Evolutionary conservation across 2,329 filamentous ascomycete species (phyloP).

Genomic region (Arthroderma sp.): DNA sequence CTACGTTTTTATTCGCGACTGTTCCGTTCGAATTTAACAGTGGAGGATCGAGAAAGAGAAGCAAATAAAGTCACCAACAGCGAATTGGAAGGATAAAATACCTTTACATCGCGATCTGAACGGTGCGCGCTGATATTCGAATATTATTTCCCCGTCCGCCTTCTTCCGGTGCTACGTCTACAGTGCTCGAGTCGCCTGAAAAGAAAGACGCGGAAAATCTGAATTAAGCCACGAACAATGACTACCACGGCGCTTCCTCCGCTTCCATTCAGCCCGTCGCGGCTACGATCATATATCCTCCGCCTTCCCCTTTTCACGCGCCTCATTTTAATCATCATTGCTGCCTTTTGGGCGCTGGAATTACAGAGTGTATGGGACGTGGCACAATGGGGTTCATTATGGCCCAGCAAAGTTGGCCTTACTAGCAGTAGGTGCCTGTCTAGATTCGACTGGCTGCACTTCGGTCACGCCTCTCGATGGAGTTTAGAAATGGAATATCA

Average conservation of each 20-base stretch:
- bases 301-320: slow-evolving; percentile 84
- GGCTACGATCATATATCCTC: slow-evolving; percentile 67
- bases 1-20: too few relatives aligned
- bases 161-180: too few relatives aligned
- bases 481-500: not conserved
- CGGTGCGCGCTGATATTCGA: too few relatives aligned
- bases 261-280: slow-evolving; percentile 53
- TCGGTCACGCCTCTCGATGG: not conserved
- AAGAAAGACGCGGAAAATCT: too few relatives aligned
- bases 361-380: slow-evolving; percentile 60
- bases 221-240: too few relatives aligned
- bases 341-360: slow-evolving; percentile 55
- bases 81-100: too few relatives aligned
- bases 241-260: slow-evolving; percentile 24
- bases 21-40: too few relatives aligned
- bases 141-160: too few relatives aligned
- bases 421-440: slow-evolving; percentile 47
- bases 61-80: too few relatives aligned
- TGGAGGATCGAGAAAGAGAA: too few relatives aligned
- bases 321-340: slow-evolving; percentile 50
- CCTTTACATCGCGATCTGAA: too few relatives aligned
- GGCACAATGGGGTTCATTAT: slow-evolving; percentile 62
- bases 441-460: not conserved
- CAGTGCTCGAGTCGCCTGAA: too few relatives aligned
- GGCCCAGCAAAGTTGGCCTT: slow-evolving; percentile 62